A percentile compares a stretch with the other conserved stretches of the same genome.
Conservation (phyloP, 306 rosid species). For the Cicer chorassanicum region DNA sequence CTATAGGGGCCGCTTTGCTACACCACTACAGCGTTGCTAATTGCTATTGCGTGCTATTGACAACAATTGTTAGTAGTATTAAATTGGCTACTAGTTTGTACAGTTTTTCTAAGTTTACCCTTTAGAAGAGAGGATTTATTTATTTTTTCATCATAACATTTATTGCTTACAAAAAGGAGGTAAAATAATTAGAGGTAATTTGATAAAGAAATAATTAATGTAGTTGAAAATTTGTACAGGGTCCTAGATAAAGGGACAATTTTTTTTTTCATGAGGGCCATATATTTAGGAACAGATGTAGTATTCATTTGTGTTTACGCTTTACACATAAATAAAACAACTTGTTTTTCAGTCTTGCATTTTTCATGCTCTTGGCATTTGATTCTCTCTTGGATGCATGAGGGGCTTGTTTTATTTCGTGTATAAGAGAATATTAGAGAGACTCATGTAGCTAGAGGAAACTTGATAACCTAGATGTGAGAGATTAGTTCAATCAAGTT, state of each 20-base stretch:
- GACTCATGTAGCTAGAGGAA: constrained; percentile 10
- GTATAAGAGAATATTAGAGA: neutral
- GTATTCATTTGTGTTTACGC: neutral
- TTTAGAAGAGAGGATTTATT: too few species aligned
- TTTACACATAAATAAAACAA: neutral
- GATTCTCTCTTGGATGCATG: constrained; percentile 3
- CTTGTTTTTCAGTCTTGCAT: neutral
- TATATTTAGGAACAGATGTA: neutral
- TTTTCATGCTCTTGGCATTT: constrained; percentile 20
- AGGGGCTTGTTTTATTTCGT: neutral
- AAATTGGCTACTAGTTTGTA: too few species aligned
- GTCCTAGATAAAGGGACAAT: too few species aligned
- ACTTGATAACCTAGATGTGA: neutral
- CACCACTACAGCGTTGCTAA: neutral
- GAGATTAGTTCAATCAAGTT: constrained; percentile 5
- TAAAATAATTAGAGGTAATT: too few species aligned
- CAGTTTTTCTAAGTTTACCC: too few species aligned
- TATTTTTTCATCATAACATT: too few species aligned
- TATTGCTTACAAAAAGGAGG: too few species aligned
- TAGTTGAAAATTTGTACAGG: too few species aligned
- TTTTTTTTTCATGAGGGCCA: neutral
- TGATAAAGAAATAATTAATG: too few species aligned
- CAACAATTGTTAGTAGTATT: neutral
- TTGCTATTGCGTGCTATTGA: neutral
- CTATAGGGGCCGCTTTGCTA: neutral